Percentiles rank a stretch among this genome's conserved stretches.
phyloP scores from a whole-genome alignment of 495 filamentous ascomycete genomes.

The Lepidopterella palustris region DNA sequence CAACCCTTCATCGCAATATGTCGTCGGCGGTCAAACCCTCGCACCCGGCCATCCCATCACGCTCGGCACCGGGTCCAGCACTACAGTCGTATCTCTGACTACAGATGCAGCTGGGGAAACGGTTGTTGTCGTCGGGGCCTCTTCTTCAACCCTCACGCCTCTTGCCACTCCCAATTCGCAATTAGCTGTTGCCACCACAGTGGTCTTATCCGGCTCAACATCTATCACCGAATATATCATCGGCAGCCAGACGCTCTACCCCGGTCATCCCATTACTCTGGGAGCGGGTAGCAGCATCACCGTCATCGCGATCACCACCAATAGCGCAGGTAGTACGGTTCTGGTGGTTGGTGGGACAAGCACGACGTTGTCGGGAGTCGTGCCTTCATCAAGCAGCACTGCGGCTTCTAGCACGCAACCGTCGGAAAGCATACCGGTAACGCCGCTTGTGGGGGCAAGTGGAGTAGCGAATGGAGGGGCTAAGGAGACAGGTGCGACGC shows the following conservation, averaged over 20 bases:
- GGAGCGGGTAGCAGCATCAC: background rate
- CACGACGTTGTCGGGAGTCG: background rate
- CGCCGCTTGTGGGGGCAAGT: too few relatives aligned
- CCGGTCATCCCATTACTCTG: conserved; percentile 17
- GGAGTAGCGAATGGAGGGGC: too few relatives aligned
- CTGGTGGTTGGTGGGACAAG: conserved; percentile 5
- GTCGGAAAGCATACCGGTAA: too few relatives aligned
- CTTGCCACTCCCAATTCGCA: background rate
- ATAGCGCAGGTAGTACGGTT: background rate
- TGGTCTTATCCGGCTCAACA: conserved; percentile 2
- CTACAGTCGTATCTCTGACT: background rate
- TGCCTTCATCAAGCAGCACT: too few relatives aligned
- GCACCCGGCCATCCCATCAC: conserved; percentile 13
- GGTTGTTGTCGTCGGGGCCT: conserved; percentile 7
- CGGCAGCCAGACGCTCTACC: conserved; percentile 9
- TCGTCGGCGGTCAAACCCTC: conserved; percentile 8
- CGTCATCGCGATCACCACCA: conserved; percentile 5
- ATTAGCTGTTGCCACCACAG: background rate
- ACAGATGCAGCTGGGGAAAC: conserved; percentile 13
- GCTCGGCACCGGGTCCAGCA: background rate
- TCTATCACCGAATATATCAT: conserved; percentile 8
- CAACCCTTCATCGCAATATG: background rate
- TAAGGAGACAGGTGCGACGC: too few relatives aligned
- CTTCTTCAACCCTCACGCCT: conserved; percentile 3
- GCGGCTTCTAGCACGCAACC: too few relatives aligned